Base-by-base conservation (phyloP, 805 yeast species). In the Lipomyces starkeyi region DNA sequence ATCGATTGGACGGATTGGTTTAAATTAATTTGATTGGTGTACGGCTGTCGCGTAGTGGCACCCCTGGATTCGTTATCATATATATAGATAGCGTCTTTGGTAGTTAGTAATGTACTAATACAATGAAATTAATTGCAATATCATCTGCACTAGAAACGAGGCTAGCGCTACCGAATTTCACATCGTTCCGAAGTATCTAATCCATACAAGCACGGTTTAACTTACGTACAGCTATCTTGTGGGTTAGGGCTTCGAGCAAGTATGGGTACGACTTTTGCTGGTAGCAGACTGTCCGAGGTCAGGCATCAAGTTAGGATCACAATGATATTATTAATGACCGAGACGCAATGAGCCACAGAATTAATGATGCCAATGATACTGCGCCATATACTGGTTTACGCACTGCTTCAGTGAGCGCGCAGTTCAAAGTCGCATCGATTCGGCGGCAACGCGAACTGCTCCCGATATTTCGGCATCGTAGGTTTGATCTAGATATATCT, bases 401-500 rank as follows among this genome's bases (percentile, higher is more conserved):
- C 20, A 56, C 70, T 9, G 49, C 70, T 17, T 61, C 67, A 20
- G 59, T 66, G 20, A 54, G 66, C 29, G 58, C 61, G 14, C 67
- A 66, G 58, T 68, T 68, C 63, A 59, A 66, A 47, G 40, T 52
- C 11, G 71, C 71, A 3, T 63, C 69, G 17, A 61, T 69, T 7
- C 47, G 58, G 11, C 32, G 59, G 55, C 72, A 69, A 55, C 52
- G 71, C 14, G 66, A 61, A 55, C 35, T 65, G 62, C 64, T 69
- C 11, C 72, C 72, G 4, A 69, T 69, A 17, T 68, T 57, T 43
- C 61, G 63, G 32, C 68, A 69, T 58, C 61, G 72, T 69, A 27
- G 32, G 72, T 58, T 8, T 14, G 49, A 13, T 22, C 27, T 20
- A 6, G 43, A 11, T 3, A n/a, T 20, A 34, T n/a, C 14, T 1